Percentiles rank a stretch among this genome's conserved stretches.
phyloP scores from a whole-genome alignment of 2,329 filamentous ascomycete species.

The Cytospora piceicola region DNA sequence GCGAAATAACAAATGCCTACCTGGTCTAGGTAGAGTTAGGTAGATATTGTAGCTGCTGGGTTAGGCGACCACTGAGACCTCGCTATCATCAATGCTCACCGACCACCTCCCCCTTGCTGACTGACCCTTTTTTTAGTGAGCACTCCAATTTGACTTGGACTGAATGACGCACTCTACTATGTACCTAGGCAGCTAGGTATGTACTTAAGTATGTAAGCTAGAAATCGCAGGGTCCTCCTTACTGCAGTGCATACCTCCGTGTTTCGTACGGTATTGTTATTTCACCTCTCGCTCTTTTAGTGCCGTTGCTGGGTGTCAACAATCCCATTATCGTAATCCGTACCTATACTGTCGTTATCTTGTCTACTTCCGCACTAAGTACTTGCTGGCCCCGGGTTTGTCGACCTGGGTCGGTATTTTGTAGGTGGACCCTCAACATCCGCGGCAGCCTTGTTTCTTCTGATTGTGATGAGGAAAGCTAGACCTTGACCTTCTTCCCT shows the following conservation, averaged over 20 bases:
- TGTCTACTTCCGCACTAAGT: too few relatives aligned
- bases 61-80: not conserved
- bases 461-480: not conserved
- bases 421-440: conserved; percentile 1
- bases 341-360: not conserved
- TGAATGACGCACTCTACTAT: not conserved
- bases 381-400: not conserved
- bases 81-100: not conserved
- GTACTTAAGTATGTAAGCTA: too few relatives aligned
- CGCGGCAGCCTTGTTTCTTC: conserved; percentile 1
- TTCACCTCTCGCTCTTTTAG: not conserved
- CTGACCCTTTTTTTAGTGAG: not conserved
- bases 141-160: not conserved
- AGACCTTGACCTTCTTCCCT: not conserved
- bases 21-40: too few relatives aligned
- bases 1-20: too few relatives aligned
- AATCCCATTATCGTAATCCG: not conserved
- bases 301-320: not conserved
- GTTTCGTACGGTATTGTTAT: not conserved
- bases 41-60: not conserved
- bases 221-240: not conserved
- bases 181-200: too few relatives aligned
- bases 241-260: not conserved
- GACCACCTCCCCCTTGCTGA: not conserved
- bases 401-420: not conserved